phyloP scores from a whole-genome alignment of 2,329 filamentous ascomycete species.

The Ploettnerulaceae sp. region DNA sequence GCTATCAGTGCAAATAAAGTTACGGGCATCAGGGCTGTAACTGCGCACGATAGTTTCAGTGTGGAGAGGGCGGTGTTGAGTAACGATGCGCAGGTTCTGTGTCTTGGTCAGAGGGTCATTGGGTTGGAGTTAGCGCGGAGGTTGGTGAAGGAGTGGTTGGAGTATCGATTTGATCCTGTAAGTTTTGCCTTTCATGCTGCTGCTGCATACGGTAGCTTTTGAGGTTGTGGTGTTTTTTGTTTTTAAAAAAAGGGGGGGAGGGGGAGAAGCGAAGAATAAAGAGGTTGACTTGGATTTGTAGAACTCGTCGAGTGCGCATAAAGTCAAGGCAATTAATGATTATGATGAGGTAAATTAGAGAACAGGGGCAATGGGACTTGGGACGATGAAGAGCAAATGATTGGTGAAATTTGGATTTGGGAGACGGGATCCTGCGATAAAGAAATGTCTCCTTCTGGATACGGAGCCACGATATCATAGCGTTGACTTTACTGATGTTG shows the following conservation, averaged over 20 bases:
- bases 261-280: too few relatives aligned
- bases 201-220: too few relatives aligned
- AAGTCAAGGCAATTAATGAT: conserved; percentile 28
- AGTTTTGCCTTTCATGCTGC: too few relatives aligned
- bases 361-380: background rate
- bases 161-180: conserved; percentile 70
- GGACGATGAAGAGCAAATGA: background rate
- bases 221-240: too few relatives aligned
- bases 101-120: conserved; percentile 79
- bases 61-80: conserved; percentile 76
- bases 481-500: too few relatives aligned
- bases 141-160: conserved; percentile 76
- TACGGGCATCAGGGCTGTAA: conserved; percentile 78
- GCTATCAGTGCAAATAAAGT: conserved; percentile 89
- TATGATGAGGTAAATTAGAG: conserved; percentile 23
- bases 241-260: too few relatives aligned
- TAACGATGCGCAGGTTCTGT: conserved; percentile 84
- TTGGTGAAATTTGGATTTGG: background rate
- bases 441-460: too few relatives aligned
- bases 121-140: conserved; percentile 75
- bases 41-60: conserved; percentile 79
- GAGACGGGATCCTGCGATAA: background rate
- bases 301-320: conserved; percentile 20
- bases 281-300: too few relatives aligned
- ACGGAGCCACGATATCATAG: too few relatives aligned